These are phyloP conservation scores for Cladobotryum protrusum DNA, from an alignment of 2,329 filamentous ascomycete species.

Conservation along the genomic window DNA sequence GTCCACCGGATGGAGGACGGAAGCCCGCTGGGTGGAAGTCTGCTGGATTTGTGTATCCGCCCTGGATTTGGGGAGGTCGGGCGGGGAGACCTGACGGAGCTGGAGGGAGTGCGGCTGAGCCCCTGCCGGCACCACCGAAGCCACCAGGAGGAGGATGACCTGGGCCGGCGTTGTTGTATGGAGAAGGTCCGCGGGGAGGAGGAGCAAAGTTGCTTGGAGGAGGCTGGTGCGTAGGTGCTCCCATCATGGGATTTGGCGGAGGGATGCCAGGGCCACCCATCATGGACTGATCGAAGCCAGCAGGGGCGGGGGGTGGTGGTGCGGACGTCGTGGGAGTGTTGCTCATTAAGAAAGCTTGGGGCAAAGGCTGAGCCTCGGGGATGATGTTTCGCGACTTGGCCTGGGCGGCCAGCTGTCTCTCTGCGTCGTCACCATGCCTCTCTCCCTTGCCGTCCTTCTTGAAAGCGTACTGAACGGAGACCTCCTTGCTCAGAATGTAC, in stretches of 20 bases:
- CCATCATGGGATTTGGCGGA: slow-evolving; percentile 20
- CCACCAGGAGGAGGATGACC: slow-evolving; percentile 19
- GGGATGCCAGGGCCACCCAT: slow-evolving; percentile 21
- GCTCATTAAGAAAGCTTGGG: slow-evolving; percentile 59
- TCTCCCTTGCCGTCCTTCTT: slow-evolving; percentile 99
- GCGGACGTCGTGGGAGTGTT: slow-evolving; percentile 19
- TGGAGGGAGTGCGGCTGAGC: slow-evolving; percentile 37
- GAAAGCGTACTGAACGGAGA: slow-evolving; percentile 96
- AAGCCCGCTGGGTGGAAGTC: slow-evolving; percentile 42
- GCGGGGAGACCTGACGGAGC: slow-evolving; percentile 46
- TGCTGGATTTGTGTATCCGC: slow-evolving; percentile 39
- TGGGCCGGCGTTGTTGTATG: slow-evolving; percentile 25
- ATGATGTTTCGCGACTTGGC: slow-evolving; percentile 92
- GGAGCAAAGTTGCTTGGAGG: slow-evolving; percentile 33
- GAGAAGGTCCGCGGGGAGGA: slow-evolving; percentile 28
- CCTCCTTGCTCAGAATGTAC: slow-evolving; percentile 94
- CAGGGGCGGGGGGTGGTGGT: slow-evolving; percentile 16
- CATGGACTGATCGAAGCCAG: slow-evolving; percentile 31
- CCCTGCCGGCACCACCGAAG: slow-evolving; percentile 19
- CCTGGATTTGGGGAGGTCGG: slow-evolving; percentile 42
- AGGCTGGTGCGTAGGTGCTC: slow-evolving; percentile 28
- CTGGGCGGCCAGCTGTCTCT: slow-evolving; percentile 83
- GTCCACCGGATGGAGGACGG: slow-evolving; percentile 20
- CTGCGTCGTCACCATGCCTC: slow-evolving; percentile 88
- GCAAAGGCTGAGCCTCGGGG: slow-evolving; percentile 69